phyloP scores from a whole-genome alignment of 768 basidiomycete species.

The Amanita pallidorosea region DNA sequence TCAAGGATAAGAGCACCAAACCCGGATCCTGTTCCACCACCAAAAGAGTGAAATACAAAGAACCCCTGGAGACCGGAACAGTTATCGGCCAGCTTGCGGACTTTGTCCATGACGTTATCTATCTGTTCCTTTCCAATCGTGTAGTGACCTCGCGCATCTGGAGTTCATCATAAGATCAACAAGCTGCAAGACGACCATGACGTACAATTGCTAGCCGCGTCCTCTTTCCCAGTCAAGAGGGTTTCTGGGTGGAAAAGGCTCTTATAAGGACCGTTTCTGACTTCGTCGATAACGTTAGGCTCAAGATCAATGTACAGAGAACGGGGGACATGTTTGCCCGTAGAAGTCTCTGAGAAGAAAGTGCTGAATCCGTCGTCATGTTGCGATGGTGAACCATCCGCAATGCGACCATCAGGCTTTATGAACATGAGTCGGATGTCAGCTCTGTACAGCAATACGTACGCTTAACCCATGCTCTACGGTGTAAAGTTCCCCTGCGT shows the following conservation, averaged over 20 bases:
- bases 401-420: conserved; percentile 90
- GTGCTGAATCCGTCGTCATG: conserved; percentile 94
- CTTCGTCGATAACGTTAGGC: conserved; percentile 96
- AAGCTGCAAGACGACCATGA: conserved; percentile 4
- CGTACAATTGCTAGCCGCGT: conserved; percentile 98
- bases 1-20: conserved; percentile 97
- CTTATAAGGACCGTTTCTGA: conserved; percentile 90
- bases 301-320: conserved; percentile 97
- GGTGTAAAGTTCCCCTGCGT: conserved; percentile 93
- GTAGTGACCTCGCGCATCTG: conserved; percentile 98
- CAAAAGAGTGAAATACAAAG: conserved; percentile 99
- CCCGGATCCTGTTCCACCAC: conserved; percentile 98
- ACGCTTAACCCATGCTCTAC: conserved; percentile 97
- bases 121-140: conserved; percentile 98
- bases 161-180: background rate
- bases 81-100: conserved; percentile 95
- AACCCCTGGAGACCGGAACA: conserved; percentile 98
- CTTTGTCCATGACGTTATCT: conserved; percentile 93
- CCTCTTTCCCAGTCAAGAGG: conserved; percentile 96
- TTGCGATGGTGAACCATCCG: conserved; percentile 62
- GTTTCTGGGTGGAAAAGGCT: conserved; percentile 99
- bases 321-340: conserved; percentile 95
- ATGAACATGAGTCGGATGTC: conserved; percentile 11
- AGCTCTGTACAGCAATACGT: conserved; percentile 21
- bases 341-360: conserved; percentile 97